These are phyloP conservation scores for Annona cherimola DNA, from an alignment of 164 flowering plant genomes.

Conservation along the genomic window DNA sequence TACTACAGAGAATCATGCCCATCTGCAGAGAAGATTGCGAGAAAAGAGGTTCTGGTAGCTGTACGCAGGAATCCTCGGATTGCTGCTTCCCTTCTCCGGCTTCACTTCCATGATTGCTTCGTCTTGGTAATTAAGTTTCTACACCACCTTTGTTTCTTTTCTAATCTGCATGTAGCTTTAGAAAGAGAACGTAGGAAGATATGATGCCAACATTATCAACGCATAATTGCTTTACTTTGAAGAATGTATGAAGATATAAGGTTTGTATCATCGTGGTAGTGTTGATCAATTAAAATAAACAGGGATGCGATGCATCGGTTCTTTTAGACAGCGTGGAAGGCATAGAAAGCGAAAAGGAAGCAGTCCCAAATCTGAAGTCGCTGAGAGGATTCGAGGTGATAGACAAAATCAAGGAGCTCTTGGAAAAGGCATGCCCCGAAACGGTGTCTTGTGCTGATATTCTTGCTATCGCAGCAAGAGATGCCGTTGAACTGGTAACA, in stretches of 20 bases:
- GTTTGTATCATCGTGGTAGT: no score
- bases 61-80: slow-evolving; percentile 56
- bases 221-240: no score
- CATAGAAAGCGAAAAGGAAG: slow-evolving; percentile 61
- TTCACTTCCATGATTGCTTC: slow-evolving; percentile 85
- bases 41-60: slow-evolving; percentile 42
- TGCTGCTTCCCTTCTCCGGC: slow-evolving; percentile 80
- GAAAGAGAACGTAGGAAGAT: no score
- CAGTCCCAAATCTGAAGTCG: slow-evolving; percentile 62
- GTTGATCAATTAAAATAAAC: not conserved
- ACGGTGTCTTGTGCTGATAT: slow-evolving; percentile 84
- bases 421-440: slow-evolving; percentile 66
- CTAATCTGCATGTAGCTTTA: no score
- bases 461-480: slow-evolving; percentile 69
- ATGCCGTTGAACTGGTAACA: slow-evolving; percentile 52
- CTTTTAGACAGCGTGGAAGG: slow-evolving; percentile 49
- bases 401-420: slow-evolving; percentile 44
- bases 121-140: slow-evolving; percentile 43
- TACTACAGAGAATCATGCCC: slow-evolving; percentile 71
- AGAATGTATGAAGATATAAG: no score
- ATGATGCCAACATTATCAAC: no score
- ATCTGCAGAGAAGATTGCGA: slow-evolving; percentile 50
- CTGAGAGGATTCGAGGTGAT: slow-evolving; percentile 67
- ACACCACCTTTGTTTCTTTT: not conserved
- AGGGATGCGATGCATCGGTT: slow-evolving; percentile 89